These are phyloP conservation scores for Pinus tabuliformis DNA, from an alignment of 75 land plant genomes.

Conservation along the genomic window DNA sequence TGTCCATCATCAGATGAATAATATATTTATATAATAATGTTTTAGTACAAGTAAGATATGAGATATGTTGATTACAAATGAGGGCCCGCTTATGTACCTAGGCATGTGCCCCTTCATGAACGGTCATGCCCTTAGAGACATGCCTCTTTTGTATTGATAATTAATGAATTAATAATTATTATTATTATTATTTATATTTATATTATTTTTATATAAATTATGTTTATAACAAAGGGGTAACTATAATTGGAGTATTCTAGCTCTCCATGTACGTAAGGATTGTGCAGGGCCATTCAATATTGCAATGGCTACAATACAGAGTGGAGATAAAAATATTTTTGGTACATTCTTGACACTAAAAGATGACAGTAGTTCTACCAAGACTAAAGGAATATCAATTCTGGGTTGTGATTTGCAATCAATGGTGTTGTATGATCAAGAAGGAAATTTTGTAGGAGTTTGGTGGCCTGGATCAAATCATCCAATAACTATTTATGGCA, in stretches of 20 bases:
- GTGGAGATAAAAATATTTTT: constrained; percentile 92
- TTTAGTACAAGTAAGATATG: no score
- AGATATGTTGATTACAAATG: no score
- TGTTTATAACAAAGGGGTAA: no score
- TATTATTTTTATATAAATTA: no score
- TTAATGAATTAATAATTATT: no score
- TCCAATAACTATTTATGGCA: constrained; percentile 84
- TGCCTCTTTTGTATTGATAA: no score
- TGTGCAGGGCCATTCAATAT: constrained; percentile 92
- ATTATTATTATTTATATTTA: no score
- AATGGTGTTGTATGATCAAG: constrained; percentile 83
- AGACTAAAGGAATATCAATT: constrained; percentile 79
- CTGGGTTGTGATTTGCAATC: constrained; percentile 92
- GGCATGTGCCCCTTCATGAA: no score
- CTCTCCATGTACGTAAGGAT: constrained; percentile 72
- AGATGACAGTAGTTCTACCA: constrained; percentile 45
- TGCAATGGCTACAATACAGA: constrained; percentile 81
- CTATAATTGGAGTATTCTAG: constrained; percentile 92
- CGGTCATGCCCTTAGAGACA: no score
- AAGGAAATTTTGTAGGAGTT: constrained; percentile 89
- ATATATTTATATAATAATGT: no score
- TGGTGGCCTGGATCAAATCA: constrained; percentile 77
- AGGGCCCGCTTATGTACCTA: no score
- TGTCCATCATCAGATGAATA: no score
- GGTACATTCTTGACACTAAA: constrained; percentile 82